A percentile compares a stretch with the other conserved stretches of the same genome.
Evolutionary conservation across 2,329 filamentous ascomycete species (phyloP).

Genomic region (Ceratocystis smalleyi): DNA sequence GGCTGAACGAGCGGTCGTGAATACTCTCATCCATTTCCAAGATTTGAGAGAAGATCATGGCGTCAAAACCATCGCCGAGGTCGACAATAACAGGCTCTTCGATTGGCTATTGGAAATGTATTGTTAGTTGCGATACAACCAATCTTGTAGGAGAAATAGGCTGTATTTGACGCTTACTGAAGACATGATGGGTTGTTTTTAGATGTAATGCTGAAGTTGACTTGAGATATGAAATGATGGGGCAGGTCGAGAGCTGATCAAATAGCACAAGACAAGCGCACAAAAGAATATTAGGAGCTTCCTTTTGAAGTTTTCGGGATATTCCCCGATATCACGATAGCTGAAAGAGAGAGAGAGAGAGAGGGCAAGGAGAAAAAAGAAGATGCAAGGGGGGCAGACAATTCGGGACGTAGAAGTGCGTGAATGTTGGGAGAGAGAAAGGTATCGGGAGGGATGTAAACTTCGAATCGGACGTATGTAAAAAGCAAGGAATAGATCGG

Average conservation of each 20-base stretch:
- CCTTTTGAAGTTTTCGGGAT: not conserved
- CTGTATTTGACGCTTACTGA: not conserved
- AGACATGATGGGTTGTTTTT: conserved; percentile 1
- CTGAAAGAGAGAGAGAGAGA: not conserved
- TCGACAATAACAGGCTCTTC: conserved; percentile 35
- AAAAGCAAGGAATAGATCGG: not conserved
- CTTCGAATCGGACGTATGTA: not conserved
- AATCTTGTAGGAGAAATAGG: not conserved
- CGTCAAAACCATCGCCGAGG: conserved; percentile 64
- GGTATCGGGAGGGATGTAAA: not conserved
- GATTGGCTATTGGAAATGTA: conserved; percentile 25
- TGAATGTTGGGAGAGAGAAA: not conserved
- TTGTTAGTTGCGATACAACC: not conserved
- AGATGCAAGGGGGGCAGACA: not conserved
- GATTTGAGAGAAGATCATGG: conserved; percentile 76
- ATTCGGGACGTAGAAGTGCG: not conserved
- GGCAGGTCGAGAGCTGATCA: not conserved
- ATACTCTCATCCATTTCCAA: conserved; percentile 95
- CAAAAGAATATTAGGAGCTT: not conserved
- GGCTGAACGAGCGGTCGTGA: conserved; percentile 72
- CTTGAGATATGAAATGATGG: not conserved
- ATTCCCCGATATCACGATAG: not conserved
- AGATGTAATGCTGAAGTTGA: not conserved
- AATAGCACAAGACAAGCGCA: not conserved
- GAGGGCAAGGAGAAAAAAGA: not conserved